These are phyloP conservation scores for Elaeagnus macrophylla DNA, from an alignment of 306 rosid species.

Conservation along the genomic window DNA sequence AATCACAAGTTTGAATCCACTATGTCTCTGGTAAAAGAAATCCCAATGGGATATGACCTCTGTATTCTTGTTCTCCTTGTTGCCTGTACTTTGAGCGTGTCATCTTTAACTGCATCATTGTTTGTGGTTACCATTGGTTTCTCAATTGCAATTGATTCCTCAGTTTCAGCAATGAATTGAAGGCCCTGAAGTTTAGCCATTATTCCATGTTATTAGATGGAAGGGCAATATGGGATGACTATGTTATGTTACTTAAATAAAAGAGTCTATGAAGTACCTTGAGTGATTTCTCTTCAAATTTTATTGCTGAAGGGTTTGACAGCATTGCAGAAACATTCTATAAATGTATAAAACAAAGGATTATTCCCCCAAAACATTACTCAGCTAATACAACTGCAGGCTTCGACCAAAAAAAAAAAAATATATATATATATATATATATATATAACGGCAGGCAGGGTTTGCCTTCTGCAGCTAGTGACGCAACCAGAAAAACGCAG, in stretches of 20 bases:
- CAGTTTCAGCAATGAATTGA: constrained; percentile 34
- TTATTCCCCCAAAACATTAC: background rate
- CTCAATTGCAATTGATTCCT: constrained; percentile 12
- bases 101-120: constrained; percentile 7
- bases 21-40: constrained; percentile 23
- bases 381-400: background rate
- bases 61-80: constrained; percentile 31
- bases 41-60: constrained; percentile 38
- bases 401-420: background rate
- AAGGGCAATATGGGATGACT: background rate
- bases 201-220: background rate
- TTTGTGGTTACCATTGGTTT: constrained; percentile 3
- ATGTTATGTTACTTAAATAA: background rate
- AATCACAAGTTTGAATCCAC: constrained; percentile 13
- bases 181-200: constrained; percentile 33
- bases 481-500: background rate
- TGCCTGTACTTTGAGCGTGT: constrained; percentile 15
- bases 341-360: background rate
- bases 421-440: background rate
- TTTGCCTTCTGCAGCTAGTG: background rate
- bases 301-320: constrained; percentile 22
- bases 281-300: constrained; percentile 27
- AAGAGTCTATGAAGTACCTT: constrained; percentile 24
- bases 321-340: constrained; percentile 29
- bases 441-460: too few relatives aligned